Percentiles rank a stretch among this genome's conserved stretches.
These are phyloP conservation scores for Podaxis mareebaensis DNA, from an alignment of 768 basidiomycete species.

Conservation along the genomic window DNA sequence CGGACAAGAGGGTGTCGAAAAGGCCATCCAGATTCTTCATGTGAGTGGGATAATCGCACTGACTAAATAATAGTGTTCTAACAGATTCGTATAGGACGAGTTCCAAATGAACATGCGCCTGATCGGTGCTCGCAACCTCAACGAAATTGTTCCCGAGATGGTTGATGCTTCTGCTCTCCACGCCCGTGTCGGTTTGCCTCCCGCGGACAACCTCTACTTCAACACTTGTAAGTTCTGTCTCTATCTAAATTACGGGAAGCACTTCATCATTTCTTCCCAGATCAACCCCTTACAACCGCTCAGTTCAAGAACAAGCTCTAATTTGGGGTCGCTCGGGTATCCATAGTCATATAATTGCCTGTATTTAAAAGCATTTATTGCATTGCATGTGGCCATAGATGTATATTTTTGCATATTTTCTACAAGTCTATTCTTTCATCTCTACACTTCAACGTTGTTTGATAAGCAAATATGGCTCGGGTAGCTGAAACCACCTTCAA, in stretches of 20 bases:
- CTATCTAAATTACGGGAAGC: too few relatives aligned
- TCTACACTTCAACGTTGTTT: neutral
- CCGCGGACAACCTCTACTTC: constrained; percentile 12
- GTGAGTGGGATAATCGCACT: constrained; percentile 36
- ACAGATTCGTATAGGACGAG: constrained; percentile 65
- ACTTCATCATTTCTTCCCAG: constrained; percentile 8
- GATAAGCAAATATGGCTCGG: neutral
- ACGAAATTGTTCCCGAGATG: constrained; percentile 85
- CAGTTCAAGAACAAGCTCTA: constrained; percentile 28
- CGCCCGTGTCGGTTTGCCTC: constrained; percentile 13
- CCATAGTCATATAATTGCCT: neutral
- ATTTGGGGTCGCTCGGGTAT: neutral
- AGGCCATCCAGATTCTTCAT: constrained; percentile 75
- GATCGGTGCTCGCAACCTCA: constrained; percentile 78
- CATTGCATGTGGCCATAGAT: neutral
- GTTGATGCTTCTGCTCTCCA: constrained; percentile 63
- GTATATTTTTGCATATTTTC: neutral
- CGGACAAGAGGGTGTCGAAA: constrained; percentile 84
- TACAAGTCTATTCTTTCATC: neutral
- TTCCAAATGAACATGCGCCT: constrained; percentile 98
- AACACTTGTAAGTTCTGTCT: constrained; percentile 6
- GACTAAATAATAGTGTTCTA: neutral
- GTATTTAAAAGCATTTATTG: constrained; percentile 1
- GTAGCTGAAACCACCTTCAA: neutral
- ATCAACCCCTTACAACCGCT: constrained; percentile 23